Evolutionary conservation across 2,329 filamentous ascomycete genomes (phyloP).

Genomic region (Didymella lethalis): DNA sequence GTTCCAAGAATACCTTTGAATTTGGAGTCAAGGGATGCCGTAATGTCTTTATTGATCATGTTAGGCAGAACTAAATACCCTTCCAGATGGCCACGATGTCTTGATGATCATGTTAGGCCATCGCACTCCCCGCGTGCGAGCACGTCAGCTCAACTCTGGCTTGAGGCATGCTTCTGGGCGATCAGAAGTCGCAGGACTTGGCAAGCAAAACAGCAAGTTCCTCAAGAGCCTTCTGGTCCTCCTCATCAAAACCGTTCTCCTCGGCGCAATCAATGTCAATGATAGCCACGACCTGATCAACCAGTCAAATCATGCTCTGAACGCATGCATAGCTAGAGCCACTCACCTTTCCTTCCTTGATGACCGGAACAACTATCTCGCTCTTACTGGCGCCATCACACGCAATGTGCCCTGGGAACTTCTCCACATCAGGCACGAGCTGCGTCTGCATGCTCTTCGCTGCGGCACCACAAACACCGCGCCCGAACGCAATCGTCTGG

Average conservation of each 20-base stretch:
- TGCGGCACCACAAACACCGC: conserved; percentile 78
- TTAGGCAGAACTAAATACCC: conserved; percentile 10
- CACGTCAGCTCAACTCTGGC: background rate
- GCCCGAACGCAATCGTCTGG: conserved; percentile 76
- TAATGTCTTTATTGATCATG: conserved; percentile 25
- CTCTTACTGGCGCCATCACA: conserved; percentile 79
- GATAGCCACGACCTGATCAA: conserved; percentile 68
- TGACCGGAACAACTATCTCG: conserved; percentile 81
- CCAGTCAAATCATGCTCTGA: conserved; percentile 12
- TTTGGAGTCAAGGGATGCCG: conserved; percentile 1
- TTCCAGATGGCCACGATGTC: conserved; percentile 17
- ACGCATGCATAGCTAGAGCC: background rate
- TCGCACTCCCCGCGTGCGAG: background rate
- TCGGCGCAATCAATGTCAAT: conserved; percentile 82
- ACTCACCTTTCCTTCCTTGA: conserved; percentile 59
- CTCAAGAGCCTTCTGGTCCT: conserved; percentile 72
- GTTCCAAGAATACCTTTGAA: background rate
- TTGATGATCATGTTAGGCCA: conserved; percentile 24
- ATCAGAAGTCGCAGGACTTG: conserved; percentile 44
- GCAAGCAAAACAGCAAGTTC: conserved; percentile 57
- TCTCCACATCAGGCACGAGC: conserved; percentile 72
- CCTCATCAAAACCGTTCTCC: conserved; percentile 70
- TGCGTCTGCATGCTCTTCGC: conserved; percentile 69
- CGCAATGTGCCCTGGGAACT: conserved; percentile 81
- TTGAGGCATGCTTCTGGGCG: background rate